These are phyloP conservation scores for Kazachstania taianensis DNA, from an alignment of 805 yeast species.

Conservation along the genomic window DNA sequence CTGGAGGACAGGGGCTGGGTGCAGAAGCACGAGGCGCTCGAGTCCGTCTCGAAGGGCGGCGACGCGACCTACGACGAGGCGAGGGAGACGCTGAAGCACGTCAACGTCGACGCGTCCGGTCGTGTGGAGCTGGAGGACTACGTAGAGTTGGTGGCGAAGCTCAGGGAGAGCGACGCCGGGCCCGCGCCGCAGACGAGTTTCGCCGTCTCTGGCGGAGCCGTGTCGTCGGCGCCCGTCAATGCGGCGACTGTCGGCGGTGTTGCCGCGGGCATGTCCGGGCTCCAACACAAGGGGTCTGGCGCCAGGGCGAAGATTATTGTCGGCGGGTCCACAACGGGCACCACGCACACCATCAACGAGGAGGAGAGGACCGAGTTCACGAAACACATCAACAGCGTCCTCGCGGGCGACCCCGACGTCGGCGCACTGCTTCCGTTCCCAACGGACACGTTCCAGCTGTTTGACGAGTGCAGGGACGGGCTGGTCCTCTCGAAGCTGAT, in stretches of 20 bases:
- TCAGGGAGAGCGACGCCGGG: constrained; percentile 38
- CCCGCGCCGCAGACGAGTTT: constrained; percentile 27
- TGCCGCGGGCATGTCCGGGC: constrained; percentile 16
- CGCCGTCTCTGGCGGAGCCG: constrained; percentile 13
- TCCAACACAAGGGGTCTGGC: constrained; percentile 44
- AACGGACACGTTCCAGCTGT: constrained; percentile 86
- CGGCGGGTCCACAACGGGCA: constrained; percentile 79
- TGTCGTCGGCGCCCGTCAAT: constrained; percentile 3
- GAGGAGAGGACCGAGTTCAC: constrained; percentile 96
- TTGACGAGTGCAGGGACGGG: constrained; percentile 96
- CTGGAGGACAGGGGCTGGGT: constrained; percentile 89
- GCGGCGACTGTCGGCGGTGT: constrained; percentile 19
- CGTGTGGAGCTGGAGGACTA: constrained; percentile 94
- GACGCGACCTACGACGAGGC: constrained; percentile 82
- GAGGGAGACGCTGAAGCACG: constrained; percentile 84
- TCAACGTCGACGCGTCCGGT: constrained; percentile 91
- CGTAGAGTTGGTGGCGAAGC: constrained; percentile 73
- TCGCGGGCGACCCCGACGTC: constrained; percentile 78
- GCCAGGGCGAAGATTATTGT: constrained; percentile 70
- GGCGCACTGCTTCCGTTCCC: constrained; percentile 85
- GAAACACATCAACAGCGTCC: constrained; percentile 84
- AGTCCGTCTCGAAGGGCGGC: constrained; percentile 69
- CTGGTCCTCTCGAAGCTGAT: constrained; percentile 84
- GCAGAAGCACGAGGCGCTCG: constrained; percentile 83
- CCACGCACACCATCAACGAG: constrained; percentile 92